Percentiles rank a stretch among this genome's conserved stretches.
These are phyloP conservation scores for Boletus fagicola DNA, from an alignment of 768 basidiomycete genomes.

Conservation along the genomic window DNA sequence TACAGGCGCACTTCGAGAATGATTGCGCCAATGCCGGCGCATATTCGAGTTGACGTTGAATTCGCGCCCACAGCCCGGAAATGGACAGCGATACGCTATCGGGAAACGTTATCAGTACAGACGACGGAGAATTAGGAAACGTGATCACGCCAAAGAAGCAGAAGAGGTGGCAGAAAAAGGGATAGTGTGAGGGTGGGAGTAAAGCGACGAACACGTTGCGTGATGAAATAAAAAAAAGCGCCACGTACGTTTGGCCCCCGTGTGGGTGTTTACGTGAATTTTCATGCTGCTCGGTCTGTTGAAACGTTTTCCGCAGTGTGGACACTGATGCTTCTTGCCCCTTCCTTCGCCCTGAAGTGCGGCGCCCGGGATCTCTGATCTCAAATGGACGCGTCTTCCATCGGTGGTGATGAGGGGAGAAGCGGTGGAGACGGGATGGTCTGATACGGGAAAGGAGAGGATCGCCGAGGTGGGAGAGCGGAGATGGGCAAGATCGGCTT, in stretches of 20 bases:
- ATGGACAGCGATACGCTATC: conserved; percentile 71
- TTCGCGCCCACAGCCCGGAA: conserved; percentile 68
- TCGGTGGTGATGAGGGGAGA: conserved; percentile 29
- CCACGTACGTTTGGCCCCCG: conserved; percentile 38
- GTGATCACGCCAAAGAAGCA: neutral
- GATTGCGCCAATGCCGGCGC: conserved; percentile 76
- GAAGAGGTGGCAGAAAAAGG: conserved; percentile 5
- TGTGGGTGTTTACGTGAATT: conserved; percentile 43
- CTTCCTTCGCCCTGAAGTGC: conserved; percentile 31
- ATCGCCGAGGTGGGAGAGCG: conserved; percentile 34
- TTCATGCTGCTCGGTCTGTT: conserved; percentile 42
- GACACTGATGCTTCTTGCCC: conserved; percentile 38
- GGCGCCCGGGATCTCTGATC: conserved; percentile 30
- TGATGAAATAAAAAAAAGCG: conserved; percentile 12
- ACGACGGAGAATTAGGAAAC: neutral
- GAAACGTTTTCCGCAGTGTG: conserved; percentile 41
- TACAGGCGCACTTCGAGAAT: conserved; percentile 35
- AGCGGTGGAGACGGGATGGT: conserved; percentile 22
- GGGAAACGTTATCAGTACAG: conserved; percentile 15
- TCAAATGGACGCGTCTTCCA: conserved; percentile 30
- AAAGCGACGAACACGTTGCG: conserved; percentile 25
- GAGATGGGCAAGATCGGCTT: conserved; percentile 30
- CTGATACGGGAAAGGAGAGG: conserved; percentile 35
- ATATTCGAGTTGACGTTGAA: conserved; percentile 88
- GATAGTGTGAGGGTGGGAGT: conserved; percentile 7